Conservation (phyloP, 139 green algal species). For the Eudorina sp. region DNA sequence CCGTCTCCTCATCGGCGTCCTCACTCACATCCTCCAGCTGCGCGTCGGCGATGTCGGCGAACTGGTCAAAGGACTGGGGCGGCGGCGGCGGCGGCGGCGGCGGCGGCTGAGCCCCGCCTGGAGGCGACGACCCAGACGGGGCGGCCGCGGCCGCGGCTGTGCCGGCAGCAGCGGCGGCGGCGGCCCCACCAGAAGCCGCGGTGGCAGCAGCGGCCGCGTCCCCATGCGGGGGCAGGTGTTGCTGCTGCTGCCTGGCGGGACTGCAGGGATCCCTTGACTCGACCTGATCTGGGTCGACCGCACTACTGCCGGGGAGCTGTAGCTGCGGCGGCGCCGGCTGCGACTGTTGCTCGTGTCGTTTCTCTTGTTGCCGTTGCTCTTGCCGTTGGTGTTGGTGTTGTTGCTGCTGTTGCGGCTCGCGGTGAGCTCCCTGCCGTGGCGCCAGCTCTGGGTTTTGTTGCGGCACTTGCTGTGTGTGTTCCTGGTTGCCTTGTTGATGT, state of each 20-base stretch:
- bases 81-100: not conserved
- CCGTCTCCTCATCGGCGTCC: not conserved
- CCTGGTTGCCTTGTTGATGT: no score
- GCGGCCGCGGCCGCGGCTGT: no score
- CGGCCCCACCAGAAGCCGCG: not conserved
- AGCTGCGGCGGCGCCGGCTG: not conserved
- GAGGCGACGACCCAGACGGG: no score
- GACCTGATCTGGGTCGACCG: not conserved
- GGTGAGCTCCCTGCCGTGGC: not conserved
- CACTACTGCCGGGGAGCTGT: not conserved
- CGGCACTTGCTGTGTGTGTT: not conserved
- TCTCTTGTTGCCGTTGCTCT: not conserved
- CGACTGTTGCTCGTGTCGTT: not conserved
- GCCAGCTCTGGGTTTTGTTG: not conserved
- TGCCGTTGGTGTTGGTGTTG: not conserved
- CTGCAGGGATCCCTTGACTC: not conserved
- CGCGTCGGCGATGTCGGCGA: constrained; percentile 22
- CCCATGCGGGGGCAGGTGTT: no score
- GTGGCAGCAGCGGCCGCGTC: not conserved
- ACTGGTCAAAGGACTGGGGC: constrained; percentile 9
- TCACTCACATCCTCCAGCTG: constrained; percentile 7
- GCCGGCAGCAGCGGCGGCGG: not conserved
- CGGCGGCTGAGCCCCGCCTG: no score
- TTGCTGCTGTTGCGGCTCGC: not conserved
- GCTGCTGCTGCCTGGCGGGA: not conserved